Evolutionary conservation across 1,284 basidiomycete species (phyloP), one percentile per base, ranked within the genome.

Genomic region (Ganoderma lucidum): DNA sequence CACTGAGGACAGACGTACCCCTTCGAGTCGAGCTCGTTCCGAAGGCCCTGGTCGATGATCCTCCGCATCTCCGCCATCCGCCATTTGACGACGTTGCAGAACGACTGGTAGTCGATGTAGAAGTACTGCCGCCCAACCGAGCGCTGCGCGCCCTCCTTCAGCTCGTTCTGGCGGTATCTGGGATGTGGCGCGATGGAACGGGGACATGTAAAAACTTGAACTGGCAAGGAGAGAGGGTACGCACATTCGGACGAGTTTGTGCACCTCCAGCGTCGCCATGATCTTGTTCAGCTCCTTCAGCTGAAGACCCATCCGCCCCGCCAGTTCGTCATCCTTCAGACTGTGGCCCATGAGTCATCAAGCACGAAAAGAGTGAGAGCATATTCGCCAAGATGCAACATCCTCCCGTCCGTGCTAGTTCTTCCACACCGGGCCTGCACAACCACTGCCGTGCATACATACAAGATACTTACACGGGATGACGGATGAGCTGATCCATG

Each of bases 1-100:
- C 97, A 99, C 71, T 91, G 89, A 0, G 96, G 93, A 80, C 97
- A 99, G 63, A 98, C 90, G 80, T 97, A 99, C 14, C 97, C 98
- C 80, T 97, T 95, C 79, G 96, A 95, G 74, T 97, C 96, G 67
- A 98, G 90, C 83, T 97, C 95, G 95, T 97, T 95, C 74, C 93
- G 91, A 71, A 96, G 84, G 67, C 91, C 91, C 55, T 93, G 90
- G 79, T 99, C 97, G 73, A 99, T 96, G 67, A 90, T 89, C 70
- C 92, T 88, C 72, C 93, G 89, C 92, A 99, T 98, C 78, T 95
- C 93, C n/a, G 96, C 94, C 70, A 99, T 91, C 45, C 96, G 88
- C 95, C 97, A 99, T 81, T 99, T 98, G 78, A 97, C 94, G 62
- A 99, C 96, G 79, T 99, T 96, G 81, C 96, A 96, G 78, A 98